Evolutionary conservation across 164 flowering plant genomes (phyloP), one percentile per base, ranked within the genome.

Genomic region (Chimonanthus praecox): DNA sequence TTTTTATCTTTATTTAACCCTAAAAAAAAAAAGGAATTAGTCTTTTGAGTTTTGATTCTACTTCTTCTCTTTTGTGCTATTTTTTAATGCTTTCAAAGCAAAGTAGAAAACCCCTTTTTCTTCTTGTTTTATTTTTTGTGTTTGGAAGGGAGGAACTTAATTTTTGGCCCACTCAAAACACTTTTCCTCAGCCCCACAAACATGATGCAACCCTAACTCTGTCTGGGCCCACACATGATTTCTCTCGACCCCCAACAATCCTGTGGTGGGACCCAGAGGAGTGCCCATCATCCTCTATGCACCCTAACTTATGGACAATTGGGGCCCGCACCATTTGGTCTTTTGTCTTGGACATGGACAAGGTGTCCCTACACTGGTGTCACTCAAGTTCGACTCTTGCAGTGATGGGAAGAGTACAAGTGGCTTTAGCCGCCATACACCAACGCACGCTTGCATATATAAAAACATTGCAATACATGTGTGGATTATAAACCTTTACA

Each of bases 361-460:
- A 49, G 44, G 4, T 61, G 86, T 48, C 81, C 88, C 87, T 71
- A 78, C 77, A 0, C 74, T 18, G 20, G 80, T 73, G 64, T 2
- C 3, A 5, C 66, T 70, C 74, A 20, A 64, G 43, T 51, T 16
- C 65, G 82, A 81, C 88, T 81, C 46, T 33, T 49, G 68, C 72
- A 72, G 63, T 48, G 68, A 75, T 70, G 71, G 70, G 48, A 69
- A 58, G 69, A 72, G 64, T 71, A 64, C 73, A 50, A 60, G 4
- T 58, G 74, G 64, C 73, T 76, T 82, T 78, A 76, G 88, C 87
- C 85, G 85, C 85, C 85, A 82, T 68, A 71, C 79, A 75, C 49
- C 73, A 83, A 78, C 74, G 83, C 87, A 79, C 76, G 86, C 87
- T 78, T 61, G 6, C 73, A 71, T 75, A n/a, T 68, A 71, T 64